Evolutionary conservation across 2,329 filamentous ascomycete species (phyloP), one percentile per base, ranked within the genome.

Genomic region (Blastomyces gilchristii): DNA sequence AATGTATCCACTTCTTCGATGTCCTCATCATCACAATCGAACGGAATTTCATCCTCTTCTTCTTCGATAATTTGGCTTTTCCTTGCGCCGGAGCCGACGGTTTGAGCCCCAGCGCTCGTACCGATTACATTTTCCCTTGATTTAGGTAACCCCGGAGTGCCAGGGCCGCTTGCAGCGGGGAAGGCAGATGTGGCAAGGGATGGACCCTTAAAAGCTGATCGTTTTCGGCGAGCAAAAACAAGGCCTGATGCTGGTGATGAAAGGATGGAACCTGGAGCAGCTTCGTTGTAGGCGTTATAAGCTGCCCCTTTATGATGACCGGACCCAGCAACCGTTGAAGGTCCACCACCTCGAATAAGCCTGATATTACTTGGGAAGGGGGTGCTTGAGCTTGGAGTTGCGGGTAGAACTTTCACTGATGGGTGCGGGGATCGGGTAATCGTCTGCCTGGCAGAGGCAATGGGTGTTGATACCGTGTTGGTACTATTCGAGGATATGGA

Each of bases 331-430:
- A 39, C 9, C 9, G 37, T 11, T 25, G 37, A 57, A 57, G 60
- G 60, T 11, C 50, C 52, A 72, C 66, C 37, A 18, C 74, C 86
- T 39, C 91, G 85, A 1, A 93, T 90, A 14, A 97, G 80, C 2
- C 93, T 87, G 64, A 97, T 89, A 68, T 92, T 95, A 60, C 86
- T 89, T 0, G 93, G 92, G 70, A 97, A 96, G 0, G 84, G 79
- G 18, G 81, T 80, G 2, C 83, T 78, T n/a, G 76, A 76, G 0
- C 88, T 92, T 0, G 93, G 93, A 0, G 92, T 96, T 0, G 90
- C 90, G 0, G 94, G 93, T 2, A 97, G 84, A n/a, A 97, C 89
- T 77, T 97, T 97, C 69, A 97, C 88, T 0, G 90, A 96, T 68
- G 90, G 85, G 73, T 97, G 91, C 0, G 94, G 93, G 2, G 88